Evolutionary conservation across 768 basidiomycete species (phyloP).

Genomic region (Roridomyces roridus): DNA sequence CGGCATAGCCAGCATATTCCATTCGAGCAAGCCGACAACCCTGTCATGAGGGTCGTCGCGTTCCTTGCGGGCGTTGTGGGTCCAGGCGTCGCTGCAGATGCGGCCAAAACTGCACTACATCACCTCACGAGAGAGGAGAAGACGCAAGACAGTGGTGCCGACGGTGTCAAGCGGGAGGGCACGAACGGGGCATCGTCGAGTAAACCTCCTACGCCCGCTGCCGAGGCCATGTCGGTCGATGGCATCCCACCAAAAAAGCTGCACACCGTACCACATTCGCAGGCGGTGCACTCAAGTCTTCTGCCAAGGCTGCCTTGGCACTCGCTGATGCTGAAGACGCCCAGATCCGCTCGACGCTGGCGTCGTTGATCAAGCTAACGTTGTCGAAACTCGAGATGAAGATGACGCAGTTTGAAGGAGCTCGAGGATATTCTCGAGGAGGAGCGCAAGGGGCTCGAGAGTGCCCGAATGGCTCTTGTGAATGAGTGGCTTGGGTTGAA

Average conservation of each 20-base stretch:
- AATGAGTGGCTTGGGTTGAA: conserved; percentile 78
- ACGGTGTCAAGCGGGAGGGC: conserved; percentile 38
- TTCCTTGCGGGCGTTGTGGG: conserved; percentile 94
- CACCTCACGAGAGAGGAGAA: conserved; percentile 72
- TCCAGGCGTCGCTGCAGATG: conserved; percentile 90
- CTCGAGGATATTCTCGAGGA: conserved; percentile 92
- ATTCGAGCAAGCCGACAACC: conserved; percentile 95
- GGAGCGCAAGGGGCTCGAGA: conserved; percentile 86
- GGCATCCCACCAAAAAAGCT: conserved; percentile 42
- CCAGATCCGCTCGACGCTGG: conserved; percentile 79
- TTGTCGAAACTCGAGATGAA: conserved; percentile 92
- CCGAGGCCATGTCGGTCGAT: conserved; percentile 58
- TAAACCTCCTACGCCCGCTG: conserved; percentile 33
- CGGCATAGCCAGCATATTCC: conserved; percentile 82
- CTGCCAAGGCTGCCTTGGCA: conserved; percentile 80
- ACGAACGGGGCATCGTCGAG: conserved; percentile 27
- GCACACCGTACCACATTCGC: conserved; percentile 67
- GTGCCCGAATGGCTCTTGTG: conserved; percentile 77
- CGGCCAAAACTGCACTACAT: conserved; percentile 88
- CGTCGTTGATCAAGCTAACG: conserved; percentile 84
- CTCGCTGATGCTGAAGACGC: conserved; percentile 85
- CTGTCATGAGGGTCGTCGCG: conserved; percentile 99
- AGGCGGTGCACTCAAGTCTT: conserved; percentile 82
- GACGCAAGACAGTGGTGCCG: too few relatives aligned
- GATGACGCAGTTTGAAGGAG: conserved; percentile 93